Percentiles rank a stretch among this genome's conserved stretches.
Conservation (phyloP, 345 rosid species). For the Cardamine occulta region DNA sequence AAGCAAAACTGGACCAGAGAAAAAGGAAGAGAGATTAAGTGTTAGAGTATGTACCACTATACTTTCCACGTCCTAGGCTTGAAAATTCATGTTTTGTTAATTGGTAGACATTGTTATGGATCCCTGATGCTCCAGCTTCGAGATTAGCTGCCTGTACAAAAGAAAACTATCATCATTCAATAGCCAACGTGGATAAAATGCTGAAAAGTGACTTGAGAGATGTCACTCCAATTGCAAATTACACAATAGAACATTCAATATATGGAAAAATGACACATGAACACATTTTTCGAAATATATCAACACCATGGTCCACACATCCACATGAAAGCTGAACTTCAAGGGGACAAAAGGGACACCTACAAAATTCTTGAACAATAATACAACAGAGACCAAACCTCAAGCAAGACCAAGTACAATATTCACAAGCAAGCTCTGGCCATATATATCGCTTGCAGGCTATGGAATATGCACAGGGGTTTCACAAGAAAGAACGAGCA, state of each 20-base stretch:
- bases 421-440: not conserved
- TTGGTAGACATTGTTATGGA: not conserved
- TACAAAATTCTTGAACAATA: not conserved
- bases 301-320: conserved; percentile 15
- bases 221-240: conserved; percentile 17
- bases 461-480: conserved; percentile 10
- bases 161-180: conserved; percentile 17
- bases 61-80: conserved; percentile 70
- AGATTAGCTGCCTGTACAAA: conserved; percentile 72
- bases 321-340: conserved; percentile 3
- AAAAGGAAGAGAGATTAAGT: conserved; percentile 2
- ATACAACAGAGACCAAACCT: not conserved
- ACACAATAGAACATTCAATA: conserved; percentile 6
- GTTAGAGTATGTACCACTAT: conserved; percentile 63
- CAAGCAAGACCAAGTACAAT: not conserved
- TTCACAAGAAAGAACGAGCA: conserved; percentile 6
- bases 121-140: conserved; percentile 74
- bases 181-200: conserved; percentile 1
- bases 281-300: conserved; percentile 6
- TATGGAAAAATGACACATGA: not conserved
- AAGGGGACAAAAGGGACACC: not conserved
- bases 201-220: not conserved
- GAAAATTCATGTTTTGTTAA: conserved; percentile 67
- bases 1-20: conserved; percentile 8
- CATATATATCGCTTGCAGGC: conserved; percentile 16